phyloP scores from a whole-genome alignment of 441 rosid genomes.

The Adansonia grandidieri region DNA sequence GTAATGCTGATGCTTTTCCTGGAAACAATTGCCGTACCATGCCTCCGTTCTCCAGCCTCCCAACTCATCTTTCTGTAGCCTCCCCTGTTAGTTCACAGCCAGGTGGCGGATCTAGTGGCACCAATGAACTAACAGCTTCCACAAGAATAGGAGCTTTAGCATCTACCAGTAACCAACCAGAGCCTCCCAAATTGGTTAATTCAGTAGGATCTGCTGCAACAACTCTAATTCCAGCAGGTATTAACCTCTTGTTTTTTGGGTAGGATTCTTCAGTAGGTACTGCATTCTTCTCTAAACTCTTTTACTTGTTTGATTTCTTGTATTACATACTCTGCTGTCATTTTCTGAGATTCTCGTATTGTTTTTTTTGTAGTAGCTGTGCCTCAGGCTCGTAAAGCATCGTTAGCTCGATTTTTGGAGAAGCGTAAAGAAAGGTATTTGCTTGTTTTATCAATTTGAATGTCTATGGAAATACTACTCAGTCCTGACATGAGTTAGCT shows the following conservation, averaged over 20 bases:
- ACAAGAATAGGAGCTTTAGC: slow-evolving; percentile 35
- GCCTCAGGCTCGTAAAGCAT: slow-evolving; percentile 72
- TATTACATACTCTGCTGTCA: not conserved
- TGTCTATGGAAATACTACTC: not conserved
- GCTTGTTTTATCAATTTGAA: slow-evolving; percentile 5
- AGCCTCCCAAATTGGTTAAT: slow-evolving; percentile 33
- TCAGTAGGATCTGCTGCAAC: slow-evolving; percentile 30
- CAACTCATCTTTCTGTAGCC: slow-evolving; percentile 41
- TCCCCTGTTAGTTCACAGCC: slow-evolving; percentile 43
- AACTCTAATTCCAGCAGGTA: slow-evolving; percentile 39
- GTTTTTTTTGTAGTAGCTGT: slow-evolving; percentile 49
- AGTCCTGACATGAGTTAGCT: not conserved
- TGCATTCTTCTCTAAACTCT: not conserved
- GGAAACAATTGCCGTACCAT: slow-evolving; percentile 21
- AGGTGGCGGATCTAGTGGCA: slow-evolving; percentile 37
- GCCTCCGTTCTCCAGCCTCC: slow-evolving; percentile 32
- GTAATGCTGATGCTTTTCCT: slow-evolving; percentile 27
- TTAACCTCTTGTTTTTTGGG: not conserved
- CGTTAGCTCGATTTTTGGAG: slow-evolving; percentile 71
- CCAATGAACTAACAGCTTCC: slow-evolving; percentile 30
- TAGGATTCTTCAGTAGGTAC: not conserved
- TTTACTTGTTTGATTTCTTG: not conserved
- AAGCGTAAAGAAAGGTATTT: slow-evolving; percentile 71
- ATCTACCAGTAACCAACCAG: slow-evolving; percentile 32
- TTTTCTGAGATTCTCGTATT: not conserved